These are phyloP conservation scores for Saccharomycopsis sp. DNA, from an alignment of 805 yeast genomes.

Conservation along the genomic window DNA sequence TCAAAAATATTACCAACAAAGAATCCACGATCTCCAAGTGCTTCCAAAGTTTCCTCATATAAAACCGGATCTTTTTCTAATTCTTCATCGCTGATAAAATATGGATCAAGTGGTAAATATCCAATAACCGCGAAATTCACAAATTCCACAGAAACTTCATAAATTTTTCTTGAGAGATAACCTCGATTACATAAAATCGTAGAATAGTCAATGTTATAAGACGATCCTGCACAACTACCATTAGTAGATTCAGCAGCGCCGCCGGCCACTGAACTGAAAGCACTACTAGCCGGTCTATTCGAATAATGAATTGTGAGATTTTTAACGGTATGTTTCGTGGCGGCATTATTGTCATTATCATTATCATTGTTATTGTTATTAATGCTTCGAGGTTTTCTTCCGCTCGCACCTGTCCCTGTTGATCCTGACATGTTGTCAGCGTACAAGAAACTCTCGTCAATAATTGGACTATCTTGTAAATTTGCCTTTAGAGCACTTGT, in stretches of 20 bases:
- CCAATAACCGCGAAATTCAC: not conserved
- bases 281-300: no score
- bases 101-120: not conserved
- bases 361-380: no score
- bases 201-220: no score
- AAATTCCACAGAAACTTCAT: constrained; percentile 1
- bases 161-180: constrained; percentile 2
- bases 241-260: no score
- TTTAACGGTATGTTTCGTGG: no score
- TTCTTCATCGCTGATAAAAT: not conserved
- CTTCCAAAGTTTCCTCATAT: not conserved
- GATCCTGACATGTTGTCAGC: no score
- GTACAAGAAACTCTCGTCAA: not conserved
- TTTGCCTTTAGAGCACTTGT: constrained; percentile 5
- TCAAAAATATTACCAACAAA: not conserved
- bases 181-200: constrained; percentile 2
- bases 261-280: no score
- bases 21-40: not conserved
- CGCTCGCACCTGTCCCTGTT: no score
- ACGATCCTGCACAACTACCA: no score
- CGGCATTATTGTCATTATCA: no score
- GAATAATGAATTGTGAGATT: no score
- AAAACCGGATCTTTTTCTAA: not conserved
- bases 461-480: not conserved
- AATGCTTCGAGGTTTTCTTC: no score